Conservation (phyloP, 148 eudicot genomes). For the Drosera capensis region DNA sequence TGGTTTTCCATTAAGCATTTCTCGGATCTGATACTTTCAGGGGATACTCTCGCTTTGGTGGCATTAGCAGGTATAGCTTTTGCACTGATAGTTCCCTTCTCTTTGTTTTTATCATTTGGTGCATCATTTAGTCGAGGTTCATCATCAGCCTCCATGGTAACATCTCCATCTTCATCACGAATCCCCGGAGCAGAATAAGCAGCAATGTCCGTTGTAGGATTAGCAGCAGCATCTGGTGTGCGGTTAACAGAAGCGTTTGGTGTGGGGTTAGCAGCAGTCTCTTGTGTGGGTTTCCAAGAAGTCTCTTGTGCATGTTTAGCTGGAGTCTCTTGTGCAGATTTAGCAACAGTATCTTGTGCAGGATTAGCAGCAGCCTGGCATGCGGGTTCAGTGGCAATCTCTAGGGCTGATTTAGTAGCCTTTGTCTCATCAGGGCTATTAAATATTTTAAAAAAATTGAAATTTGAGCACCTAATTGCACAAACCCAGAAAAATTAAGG, state of each 20-base stretch:
- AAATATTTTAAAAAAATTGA: background rate
- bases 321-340: no score
- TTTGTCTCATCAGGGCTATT: slow-evolving; percentile 3
- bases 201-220: slow-evolving; percentile 8
- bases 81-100: slow-evolving; percentile 10
- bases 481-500: background rate
- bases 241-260: no score
- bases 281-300: no score
- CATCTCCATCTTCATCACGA: slow-evolving; percentile 4
- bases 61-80: slow-evolving; percentile 6
- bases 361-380: no score
- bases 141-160: slow-evolving; percentile 6
- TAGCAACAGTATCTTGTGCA: no score
- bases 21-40: slow-evolving; percentile 5
- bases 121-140: slow-evolving; percentile 7
- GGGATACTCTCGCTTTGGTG: slow-evolving; percentile 6
- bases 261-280: no score
- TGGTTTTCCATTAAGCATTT: slow-evolving; percentile 13
- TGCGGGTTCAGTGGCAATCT: no score
- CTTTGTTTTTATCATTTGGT: slow-evolving; percentile 9
- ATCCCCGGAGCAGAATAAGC: slow-evolving; percentile 7
- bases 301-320: no score
- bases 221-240: no score
- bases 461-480: background rate
- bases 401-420: slow-evolving; percentile 6